A percentile compares a stretch with the other conserved stretches of the same genome.
Conservation (phyloP, 768 basidiomycete species). For the Ramaria sp. region DNA sequence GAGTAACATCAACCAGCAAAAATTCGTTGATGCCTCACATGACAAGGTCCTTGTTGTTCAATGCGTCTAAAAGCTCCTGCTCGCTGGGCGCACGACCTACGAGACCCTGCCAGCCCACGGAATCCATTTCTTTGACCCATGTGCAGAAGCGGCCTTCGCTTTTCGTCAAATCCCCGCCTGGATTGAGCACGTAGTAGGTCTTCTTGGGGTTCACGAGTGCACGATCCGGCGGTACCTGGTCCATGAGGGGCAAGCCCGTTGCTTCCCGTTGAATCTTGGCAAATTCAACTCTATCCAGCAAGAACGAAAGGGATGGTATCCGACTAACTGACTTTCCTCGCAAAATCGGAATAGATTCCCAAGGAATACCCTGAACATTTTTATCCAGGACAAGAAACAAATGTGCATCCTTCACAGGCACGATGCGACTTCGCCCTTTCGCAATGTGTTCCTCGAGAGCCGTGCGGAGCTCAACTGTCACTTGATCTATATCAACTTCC, state of each 20-base stretch:
- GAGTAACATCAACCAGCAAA: neutral
- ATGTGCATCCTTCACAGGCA: constrained; percentile 46
- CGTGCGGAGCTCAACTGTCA: constrained; percentile 73
- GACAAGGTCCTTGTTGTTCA: constrained; percentile 72
- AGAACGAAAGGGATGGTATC: constrained; percentile 83
- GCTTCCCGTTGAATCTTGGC: constrained; percentile 33
- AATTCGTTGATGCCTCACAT: constrained; percentile 43
- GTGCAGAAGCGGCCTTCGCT: constrained; percentile 74
- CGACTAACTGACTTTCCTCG: constrained; percentile 81
- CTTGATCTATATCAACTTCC: constrained; percentile 86
- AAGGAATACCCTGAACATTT: constrained; percentile 80
- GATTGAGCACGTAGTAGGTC: constrained; percentile 82
- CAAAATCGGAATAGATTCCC: constrained; percentile 89
- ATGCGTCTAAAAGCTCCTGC: constrained; percentile 67
- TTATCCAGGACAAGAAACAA: constrained; percentile 85
- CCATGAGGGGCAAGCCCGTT: constrained; percentile 5
- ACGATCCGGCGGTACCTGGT: constrained; percentile 27
- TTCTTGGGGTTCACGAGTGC: constrained; percentile 53
- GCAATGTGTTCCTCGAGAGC: constrained; percentile 64
- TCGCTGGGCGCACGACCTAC: constrained; percentile 70
- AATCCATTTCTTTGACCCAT: constrained; percentile 68
- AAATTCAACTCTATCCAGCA: constrained; percentile 70
- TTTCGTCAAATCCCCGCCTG: constrained; percentile 76
- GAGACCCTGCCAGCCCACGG: constrained; percentile 76
- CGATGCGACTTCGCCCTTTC: constrained; percentile 20